Base-by-base conservation (phyloP, 2,329 filamentous ascomycete species). In the Cadophora sp. region DNA sequence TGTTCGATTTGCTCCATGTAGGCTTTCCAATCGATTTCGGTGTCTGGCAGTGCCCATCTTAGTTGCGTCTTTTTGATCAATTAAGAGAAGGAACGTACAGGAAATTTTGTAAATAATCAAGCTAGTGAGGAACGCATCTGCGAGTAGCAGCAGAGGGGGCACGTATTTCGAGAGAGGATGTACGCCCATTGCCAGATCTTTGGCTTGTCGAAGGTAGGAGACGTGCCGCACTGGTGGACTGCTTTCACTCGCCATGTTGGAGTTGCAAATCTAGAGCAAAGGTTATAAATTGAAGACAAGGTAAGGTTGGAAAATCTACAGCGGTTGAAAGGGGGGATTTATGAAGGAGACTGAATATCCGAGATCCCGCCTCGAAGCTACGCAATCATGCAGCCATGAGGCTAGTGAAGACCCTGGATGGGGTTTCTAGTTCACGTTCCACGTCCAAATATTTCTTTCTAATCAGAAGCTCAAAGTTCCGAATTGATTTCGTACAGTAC, bases 21-120 rank as follows among this genome's bases (percentile, higher is more conserved):
- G 0, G 96, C 93, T 68, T 86, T 87, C 95, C 95, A 99, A 81
- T 99, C 96, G 77, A 99, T 99, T 80, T 99, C 96, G 53, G 96
- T 99, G 79, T 99, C 96, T 92, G 50, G 50, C 27, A 7, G 40
- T 46, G 29, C 22, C 8, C 11, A 37, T 24, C 31, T 58, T 51
- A 51, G 46, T 11, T 34, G 37, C 8, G 12, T 26, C 40, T 16
- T n/a, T 5, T 16, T 26, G 22, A 31, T 40, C n/a, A n/a, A n/a
- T 56, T 22, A 37, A 43, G 9, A 24, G 27, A 1, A n/a, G 40
- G 24, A 53, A 64, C 73, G 65, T 70, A 77, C 76, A 78, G 60
- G 76, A 62, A 43, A 77, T 68, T 40, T 73, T 74, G 14, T 67
- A 75, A 51, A 78, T 76, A 26, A 78, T 73, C 22, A 73, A 61